A percentile compares a stretch with the other conserved stretches of the same genome.
Conservation (phyloP, 495 filamentous ascomycete species). For the Baudoinia panamericana region DNA sequence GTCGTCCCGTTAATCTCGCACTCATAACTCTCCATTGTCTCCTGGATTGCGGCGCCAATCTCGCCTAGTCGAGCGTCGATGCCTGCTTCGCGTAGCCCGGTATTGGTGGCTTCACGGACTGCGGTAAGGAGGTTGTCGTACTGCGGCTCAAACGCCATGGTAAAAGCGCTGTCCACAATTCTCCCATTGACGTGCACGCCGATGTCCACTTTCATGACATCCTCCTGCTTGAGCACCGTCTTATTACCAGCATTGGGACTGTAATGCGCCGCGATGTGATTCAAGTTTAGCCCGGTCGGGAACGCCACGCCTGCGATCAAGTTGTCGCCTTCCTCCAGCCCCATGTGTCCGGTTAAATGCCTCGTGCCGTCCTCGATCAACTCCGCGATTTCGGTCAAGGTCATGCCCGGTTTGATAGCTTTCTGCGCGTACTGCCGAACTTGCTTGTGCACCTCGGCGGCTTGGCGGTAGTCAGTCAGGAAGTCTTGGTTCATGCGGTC, state of each 20-base stretch:
- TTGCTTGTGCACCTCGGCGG: conserved; percentile 48
- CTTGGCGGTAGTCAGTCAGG: conserved; percentile 47
- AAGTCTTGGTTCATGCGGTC: conserved; percentile 43
- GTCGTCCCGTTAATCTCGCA: conserved; percentile 43
- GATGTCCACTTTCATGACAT: conserved; percentile 59
- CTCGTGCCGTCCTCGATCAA: conserved; percentile 50
- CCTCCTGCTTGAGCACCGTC: conserved; percentile 40
- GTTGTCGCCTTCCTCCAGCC: conserved; percentile 45
- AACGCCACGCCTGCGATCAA: conserved; percentile 50
- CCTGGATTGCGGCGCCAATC: conserved; percentile 50
- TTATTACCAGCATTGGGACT: conserved; percentile 52
- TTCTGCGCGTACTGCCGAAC: conserved; percentile 46
- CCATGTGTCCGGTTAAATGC: conserved; percentile 42
- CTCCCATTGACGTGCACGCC: conserved; percentile 52
- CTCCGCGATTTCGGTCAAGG: conserved; percentile 45
- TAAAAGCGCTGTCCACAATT: conserved; percentile 55
- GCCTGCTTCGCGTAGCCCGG: conserved; percentile 46
- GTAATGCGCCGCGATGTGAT: conserved; percentile 50
- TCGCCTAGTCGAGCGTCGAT: conserved; percentile 50
- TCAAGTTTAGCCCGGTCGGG: conserved; percentile 47
- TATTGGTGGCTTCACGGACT: conserved; percentile 51
- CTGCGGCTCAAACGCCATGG: conserved; percentile 44
- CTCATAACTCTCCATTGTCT: conserved; percentile 57
- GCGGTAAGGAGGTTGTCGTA: conserved; percentile 50
- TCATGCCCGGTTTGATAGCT: conserved; percentile 43